Evolutionary conservation across 176 grass and related monocot genomes (phyloP), one percentile per base, ranked within the genome.

Genomic region (Carex littledalei): DNA sequence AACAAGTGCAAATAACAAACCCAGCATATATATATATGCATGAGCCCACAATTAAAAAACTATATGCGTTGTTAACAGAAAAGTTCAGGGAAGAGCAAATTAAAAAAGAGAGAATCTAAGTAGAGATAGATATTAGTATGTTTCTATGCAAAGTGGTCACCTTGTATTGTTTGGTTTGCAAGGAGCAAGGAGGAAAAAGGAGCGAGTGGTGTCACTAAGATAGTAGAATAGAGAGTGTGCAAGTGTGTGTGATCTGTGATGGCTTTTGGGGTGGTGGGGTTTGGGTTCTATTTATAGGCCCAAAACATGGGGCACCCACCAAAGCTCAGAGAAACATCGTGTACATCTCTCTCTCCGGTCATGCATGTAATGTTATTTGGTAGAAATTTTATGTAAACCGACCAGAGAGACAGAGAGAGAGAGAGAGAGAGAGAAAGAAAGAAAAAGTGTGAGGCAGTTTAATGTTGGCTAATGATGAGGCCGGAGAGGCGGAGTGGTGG

Each of bases 401-500:
- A 70, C 13, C 13, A 67, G 68, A 78, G 53, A 84, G 80, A 88
- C 41, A 39, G 34, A 53, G 49, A 53, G 17, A 63, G 9, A 45
- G 34, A 31, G 1, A 26, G 8, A 34, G 81, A 82, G 22, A 87
- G 65, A 81, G 22, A 58, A 70, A 66, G 68, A 88, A 17, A 88
- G 71, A 61, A 5, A 75, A 35, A 59, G 32, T 35, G 39, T 6
- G 31, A 67, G 18, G 53, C n/a, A 21, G 74, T 67, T 96, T 90
- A 96, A 96, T 93, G 94, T 84, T 93, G 85, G 69, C 94, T 89
- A 91, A 93, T 94, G 86, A 90, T 89, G 90, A 87, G 90, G 88
- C 84, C 58, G 59, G 90, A 82, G 54, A 34, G 55, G 8, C n/a
- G 49, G 55, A 31, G 47, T 64, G 67, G 69, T 89, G 87, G 81